Conservation (phyloP, 192 early-diverging fungal genomes). For the Coemansia sp. region DNA sequence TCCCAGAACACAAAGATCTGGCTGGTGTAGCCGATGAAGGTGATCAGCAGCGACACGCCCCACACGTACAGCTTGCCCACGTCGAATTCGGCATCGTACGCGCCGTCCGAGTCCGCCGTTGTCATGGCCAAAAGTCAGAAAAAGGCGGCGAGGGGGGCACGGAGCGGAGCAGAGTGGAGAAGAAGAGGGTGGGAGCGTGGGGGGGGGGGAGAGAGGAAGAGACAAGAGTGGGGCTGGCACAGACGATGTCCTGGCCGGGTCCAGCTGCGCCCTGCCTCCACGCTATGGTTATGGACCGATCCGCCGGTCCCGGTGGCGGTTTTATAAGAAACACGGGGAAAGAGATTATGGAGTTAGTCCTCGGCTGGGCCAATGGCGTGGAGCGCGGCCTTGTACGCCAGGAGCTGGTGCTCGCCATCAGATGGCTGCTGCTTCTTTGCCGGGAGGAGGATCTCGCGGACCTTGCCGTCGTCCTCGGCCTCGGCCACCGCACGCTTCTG, state of each 20-base stretch:
- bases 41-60: constrained; percentile 54
- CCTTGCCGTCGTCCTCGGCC: constrained; percentile 3
- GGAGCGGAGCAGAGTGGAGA: neutral
- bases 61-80: constrained; percentile 49
- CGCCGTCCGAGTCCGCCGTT: constrained; percentile 4
- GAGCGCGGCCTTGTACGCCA: constrained; percentile 36
- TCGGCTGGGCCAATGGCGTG: constrained; percentile 33
- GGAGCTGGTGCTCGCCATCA: constrained; percentile 7
- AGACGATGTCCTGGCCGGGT: no score
- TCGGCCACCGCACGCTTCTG: neutral
- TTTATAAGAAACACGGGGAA: no score
- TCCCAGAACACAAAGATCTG: constrained; percentile 62
- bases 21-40: constrained; percentile 56
- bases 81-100: constrained; percentile 42
- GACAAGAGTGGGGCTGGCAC: no score
- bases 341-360: no score
- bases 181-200: neutral
- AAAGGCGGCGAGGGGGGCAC: no score
- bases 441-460: constrained; percentile 10
- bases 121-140: neutral
- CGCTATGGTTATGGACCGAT: no score
- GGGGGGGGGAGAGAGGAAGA: no score
- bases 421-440: neutral
- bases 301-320: no score
- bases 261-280: no score